These are phyloP conservation scores for Ephemerocybe angulata DNA, from an alignment of 768 basidiomycete species.

Conservation along the genomic window DNA sequence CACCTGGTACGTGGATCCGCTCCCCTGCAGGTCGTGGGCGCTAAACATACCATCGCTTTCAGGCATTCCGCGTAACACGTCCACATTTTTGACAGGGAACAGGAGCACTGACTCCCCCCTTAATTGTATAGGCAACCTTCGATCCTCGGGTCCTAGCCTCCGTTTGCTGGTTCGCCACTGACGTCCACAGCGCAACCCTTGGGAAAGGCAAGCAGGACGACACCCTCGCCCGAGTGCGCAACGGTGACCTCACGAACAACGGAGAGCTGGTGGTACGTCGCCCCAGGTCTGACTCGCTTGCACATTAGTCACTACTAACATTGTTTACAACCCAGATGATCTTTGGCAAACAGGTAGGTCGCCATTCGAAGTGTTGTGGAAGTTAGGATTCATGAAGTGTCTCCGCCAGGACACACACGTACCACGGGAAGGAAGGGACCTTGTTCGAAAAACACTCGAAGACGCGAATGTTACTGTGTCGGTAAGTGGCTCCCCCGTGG, in stretches of 20 bases:
- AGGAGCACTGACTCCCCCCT: not conserved
- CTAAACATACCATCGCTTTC: not conserved
- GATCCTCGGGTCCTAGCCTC: constrained; percentile 77
- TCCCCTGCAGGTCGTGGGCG: not conserved
- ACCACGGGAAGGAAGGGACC: constrained; percentile 77
- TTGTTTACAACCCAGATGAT: constrained; percentile 59
- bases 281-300: not conserved
- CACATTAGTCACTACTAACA: not conserved
- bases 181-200: constrained; percentile 83
- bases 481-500: constrained; percentile 39
- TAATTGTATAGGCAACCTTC: constrained; percentile 68
- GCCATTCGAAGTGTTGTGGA: not conserved
- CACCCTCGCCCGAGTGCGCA: constrained; percentile 66
- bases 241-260: constrained; percentile 73
- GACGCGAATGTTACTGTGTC: constrained; percentile 70
- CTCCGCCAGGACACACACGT: constrained; percentile 81
- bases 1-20: constrained; percentile 51
- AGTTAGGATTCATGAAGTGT: not conserved
- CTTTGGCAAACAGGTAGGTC: constrained; percentile 82
- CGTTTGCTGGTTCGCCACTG: constrained; percentile 95
- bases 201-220: constrained; percentile 85
- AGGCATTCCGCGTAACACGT: constrained; percentile 41
- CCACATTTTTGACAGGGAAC: not conserved
- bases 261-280: constrained; percentile 76
- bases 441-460: constrained; percentile 80